These are phyloP conservation scores for Trichoderma atroviride DNA, from an alignment of 2,329 filamentous ascomycete genomes.

Conservation along the genomic window DNA sequence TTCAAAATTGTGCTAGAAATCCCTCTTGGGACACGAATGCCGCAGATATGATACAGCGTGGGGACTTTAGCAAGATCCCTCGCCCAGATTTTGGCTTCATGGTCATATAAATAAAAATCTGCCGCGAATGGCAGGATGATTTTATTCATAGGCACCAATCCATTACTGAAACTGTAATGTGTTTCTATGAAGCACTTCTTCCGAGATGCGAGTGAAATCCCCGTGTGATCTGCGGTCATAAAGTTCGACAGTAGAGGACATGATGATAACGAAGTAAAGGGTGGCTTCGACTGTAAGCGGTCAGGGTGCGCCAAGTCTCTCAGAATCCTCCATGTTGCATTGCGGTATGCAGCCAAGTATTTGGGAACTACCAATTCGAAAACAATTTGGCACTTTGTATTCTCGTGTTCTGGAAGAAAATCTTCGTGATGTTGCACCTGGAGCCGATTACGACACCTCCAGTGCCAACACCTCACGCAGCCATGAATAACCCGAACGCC, in stretches of 20 bases:
- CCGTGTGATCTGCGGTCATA: neutral
- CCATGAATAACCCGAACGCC: neutral
- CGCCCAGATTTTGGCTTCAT: constrained; percentile 1
- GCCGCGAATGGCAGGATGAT: constrained; percentile 26
- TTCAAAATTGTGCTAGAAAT: constrained; percentile 15
- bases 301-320: constrained; percentile 10
- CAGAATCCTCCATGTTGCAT: constrained; percentile 29
- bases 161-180: constrained; percentile 30
- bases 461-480: constrained; percentile 31
- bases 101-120: constrained; percentile 25
- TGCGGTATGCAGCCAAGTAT: constrained; percentile 45
- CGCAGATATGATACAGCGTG: constrained; percentile 49
- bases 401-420: constrained; percentile 32
- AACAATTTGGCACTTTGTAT: constrained; percentile 49
- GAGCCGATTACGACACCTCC: constrained; percentile 27
- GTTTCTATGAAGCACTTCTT: constrained; percentile 36
- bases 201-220: constrained; percentile 32
- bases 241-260: constrained; percentile 19
- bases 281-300: neutral
- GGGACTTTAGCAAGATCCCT: constrained; percentile 39
- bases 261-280: neutral
- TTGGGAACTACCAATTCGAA: constrained; percentile 48
- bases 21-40: constrained; percentile 25
- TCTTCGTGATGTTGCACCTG: constrained; percentile 32
- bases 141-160: neutral